phyloP scores from a whole-genome alignment of 805 yeast species.

The Blastobotrys attinorum region DNA sequence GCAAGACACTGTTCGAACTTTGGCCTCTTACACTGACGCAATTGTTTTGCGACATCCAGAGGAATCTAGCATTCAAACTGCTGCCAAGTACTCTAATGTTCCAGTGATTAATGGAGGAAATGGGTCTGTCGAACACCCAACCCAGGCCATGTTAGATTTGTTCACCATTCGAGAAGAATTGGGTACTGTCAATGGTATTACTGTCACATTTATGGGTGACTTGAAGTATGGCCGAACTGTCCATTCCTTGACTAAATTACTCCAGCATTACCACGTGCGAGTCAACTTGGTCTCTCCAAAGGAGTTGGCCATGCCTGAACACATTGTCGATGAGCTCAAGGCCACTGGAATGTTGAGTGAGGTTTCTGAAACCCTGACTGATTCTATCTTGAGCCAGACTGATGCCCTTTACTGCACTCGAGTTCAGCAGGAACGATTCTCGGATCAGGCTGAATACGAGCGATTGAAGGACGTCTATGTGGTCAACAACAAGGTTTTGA shows the following conservation, averaged over 20 bases:
- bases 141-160: conserved; percentile 94
- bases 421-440: conserved; percentile 94
- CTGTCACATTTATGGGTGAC: conserved; percentile 98
- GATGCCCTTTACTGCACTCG: conserved; percentile 97
- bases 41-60: conserved; percentile 95
- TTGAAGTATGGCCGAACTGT: conserved; percentile 98
- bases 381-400: conserved; percentile 77
- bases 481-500: conserved; percentile 84
- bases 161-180: conserved; percentile 98
- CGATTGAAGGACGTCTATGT: conserved; percentile 84
- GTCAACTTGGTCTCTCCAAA: conserved; percentile 87
- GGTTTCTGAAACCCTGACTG: conserved; percentile 73
- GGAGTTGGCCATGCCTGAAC: conserved; percentile 76
- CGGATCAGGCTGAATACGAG: conserved; percentile 65
- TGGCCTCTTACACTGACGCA: conserved; percentile 95
- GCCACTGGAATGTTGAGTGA: conserved; percentile 59
- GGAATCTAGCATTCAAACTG: conserved; percentile 84
- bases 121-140: conserved; percentile 97
- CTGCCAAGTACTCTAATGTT: conserved; percentile 93
- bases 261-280: conserved; percentile 87
- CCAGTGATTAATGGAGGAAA: conserved; percentile 98
- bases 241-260: conserved; percentile 85
- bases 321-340: conserved; percentile 57
- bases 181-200: conserved; percentile 96
- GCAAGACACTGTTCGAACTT: conserved; percentile 91